phyloP scores from a whole-genome alignment of 257 asterid species.

The Jacaranda copaia region DNA sequence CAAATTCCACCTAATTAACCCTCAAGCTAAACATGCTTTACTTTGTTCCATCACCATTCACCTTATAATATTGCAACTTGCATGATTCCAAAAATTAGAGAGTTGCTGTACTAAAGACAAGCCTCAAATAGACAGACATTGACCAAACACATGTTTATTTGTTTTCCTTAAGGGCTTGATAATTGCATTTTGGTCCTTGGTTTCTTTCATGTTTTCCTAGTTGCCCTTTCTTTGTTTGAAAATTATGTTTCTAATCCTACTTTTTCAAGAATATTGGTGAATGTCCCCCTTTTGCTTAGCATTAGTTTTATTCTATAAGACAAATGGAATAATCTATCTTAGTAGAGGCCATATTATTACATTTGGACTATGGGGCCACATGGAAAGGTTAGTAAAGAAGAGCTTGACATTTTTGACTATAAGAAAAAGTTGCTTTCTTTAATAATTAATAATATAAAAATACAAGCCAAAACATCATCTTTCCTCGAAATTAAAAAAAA shows the following conservation, averaged over 20 bases:
- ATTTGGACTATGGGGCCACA: conserved; percentile 1
- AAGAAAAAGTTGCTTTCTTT: too few species aligned
- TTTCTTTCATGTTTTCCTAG: neutral
- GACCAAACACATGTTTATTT: conserved; percentile 11
- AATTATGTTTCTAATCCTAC: neutral
- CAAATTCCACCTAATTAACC: conserved; percentile 24
- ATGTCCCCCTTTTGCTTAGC: neutral
- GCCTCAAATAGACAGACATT: conserved; percentile 14
- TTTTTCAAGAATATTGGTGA: neutral
- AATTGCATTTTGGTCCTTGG: conserved; percentile 28
- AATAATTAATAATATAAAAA: too few species aligned
- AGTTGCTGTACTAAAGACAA: conserved; percentile 19
- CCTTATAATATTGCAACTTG: conserved; percentile 25
- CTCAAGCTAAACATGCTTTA: conserved; percentile 23
- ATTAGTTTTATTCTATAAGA: neutral
- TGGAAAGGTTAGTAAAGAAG: too few species aligned
- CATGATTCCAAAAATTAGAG: neutral
- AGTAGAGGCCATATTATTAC: neutral
- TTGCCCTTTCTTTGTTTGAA: neutral
- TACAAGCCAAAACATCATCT: too few species aligned
- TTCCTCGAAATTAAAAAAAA: neutral
- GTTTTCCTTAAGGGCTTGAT: neutral
- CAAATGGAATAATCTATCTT: neutral
- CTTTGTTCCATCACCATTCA: conserved; percentile 34
- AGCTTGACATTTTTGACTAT: too few species aligned